phyloP scores from a whole-genome alignment of 2,329 filamentous ascomycete genomes.

The Stemphylium lycopersici region DNA sequence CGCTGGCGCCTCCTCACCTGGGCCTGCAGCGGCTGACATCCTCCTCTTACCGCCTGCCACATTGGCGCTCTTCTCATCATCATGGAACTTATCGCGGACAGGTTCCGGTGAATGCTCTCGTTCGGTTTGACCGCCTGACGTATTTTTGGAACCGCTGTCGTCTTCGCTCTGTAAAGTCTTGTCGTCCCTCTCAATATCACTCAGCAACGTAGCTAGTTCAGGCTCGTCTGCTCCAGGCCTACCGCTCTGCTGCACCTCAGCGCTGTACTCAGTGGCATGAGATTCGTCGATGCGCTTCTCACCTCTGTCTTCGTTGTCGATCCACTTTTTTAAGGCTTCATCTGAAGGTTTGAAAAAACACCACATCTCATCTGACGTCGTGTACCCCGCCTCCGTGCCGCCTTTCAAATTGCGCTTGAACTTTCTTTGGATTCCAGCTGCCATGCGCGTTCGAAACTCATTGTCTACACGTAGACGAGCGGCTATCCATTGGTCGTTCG shows the following conservation, averaged over 20 bases:
- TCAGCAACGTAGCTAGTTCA: background rate
- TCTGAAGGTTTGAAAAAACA: slow-evolving; percentile 53
- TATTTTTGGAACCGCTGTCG: background rate
- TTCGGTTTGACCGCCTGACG: background rate
- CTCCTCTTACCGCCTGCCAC: background rate
- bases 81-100: slow-evolving; percentile 10
- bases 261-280: slow-evolving; percentile 9
- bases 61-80: slow-evolving; percentile 1
- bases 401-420: slow-evolving; percentile 45
- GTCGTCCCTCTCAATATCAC: slow-evolving; percentile 7
- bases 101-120: slow-evolving; percentile 2
- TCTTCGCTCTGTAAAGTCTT: slow-evolving; percentile 7
- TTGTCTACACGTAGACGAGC: slow-evolving; percentile 63
- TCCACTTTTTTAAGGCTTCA: slow-evolving; percentile 37
- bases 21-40: slow-evolving; percentile 1
- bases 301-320: slow-evolving; percentile 23
- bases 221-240: background rate
- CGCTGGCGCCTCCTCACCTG: slow-evolving; percentile 12
- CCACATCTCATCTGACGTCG: slow-evolving; percentile 59
- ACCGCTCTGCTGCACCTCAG: background rate
- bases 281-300: slow-evolving; percentile 28
- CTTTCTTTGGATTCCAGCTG: slow-evolving; percentile 51
- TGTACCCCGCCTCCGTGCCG: slow-evolving; percentile 40
- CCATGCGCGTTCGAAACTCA: slow-evolving; percentile 61
- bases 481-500: slow-evolving; percentile 65